Conservation (phyloP, 129 eudicot genomes). For the Flaveria linearis region DNA sequence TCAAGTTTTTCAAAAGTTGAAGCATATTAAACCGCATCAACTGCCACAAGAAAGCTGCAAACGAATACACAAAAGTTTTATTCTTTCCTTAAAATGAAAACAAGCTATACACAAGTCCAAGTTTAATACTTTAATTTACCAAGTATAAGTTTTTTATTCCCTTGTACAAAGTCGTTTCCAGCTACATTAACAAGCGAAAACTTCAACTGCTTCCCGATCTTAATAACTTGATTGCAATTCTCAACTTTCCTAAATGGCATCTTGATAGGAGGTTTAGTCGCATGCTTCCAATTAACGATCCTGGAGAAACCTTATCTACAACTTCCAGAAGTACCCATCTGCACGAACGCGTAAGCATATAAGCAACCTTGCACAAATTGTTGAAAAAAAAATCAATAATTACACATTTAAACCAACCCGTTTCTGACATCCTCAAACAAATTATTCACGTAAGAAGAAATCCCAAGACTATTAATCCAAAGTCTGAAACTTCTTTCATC, state of each 20-base stretch:
- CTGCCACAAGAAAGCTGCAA: conserved; percentile 94
- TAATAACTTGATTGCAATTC: conserved; percentile 94
- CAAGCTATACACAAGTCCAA: neutral
- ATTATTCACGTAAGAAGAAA: conserved; percentile 75
- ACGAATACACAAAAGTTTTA: conserved; percentile 1
- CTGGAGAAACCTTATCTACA: conserved; percentile 78
- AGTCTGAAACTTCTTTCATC: conserved; percentile 92
- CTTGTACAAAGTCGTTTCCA: conserved; percentile 93
- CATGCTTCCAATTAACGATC: conserved; percentile 89
- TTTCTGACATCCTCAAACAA: conserved; percentile 91
- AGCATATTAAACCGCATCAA: conserved; percentile 95
- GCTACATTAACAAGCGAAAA: conserved; percentile 91
- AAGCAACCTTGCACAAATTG: neutral
- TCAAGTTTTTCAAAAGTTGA: conserved; percentile 79
- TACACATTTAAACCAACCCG: conserved; percentile 54
- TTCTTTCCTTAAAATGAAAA: neutral
- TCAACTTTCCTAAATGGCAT: conserved; percentile 99
- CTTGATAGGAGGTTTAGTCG: conserved; percentile 92
- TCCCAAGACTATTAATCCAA: conserved; percentile 95
- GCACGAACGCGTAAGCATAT: conserved; percentile 22
- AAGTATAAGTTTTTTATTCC: conserved; percentile 93
- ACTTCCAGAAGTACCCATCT: conserved; percentile 93
- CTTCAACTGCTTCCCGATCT: conserved; percentile 80
- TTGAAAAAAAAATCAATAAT: neutral
- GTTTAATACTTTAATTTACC: conserved; percentile 46